These are phyloP conservation scores for Chytriomyces sp. DNA, from an alignment of 192 early-diverging fungal genomes.

Conservation along the genomic window DNA sequence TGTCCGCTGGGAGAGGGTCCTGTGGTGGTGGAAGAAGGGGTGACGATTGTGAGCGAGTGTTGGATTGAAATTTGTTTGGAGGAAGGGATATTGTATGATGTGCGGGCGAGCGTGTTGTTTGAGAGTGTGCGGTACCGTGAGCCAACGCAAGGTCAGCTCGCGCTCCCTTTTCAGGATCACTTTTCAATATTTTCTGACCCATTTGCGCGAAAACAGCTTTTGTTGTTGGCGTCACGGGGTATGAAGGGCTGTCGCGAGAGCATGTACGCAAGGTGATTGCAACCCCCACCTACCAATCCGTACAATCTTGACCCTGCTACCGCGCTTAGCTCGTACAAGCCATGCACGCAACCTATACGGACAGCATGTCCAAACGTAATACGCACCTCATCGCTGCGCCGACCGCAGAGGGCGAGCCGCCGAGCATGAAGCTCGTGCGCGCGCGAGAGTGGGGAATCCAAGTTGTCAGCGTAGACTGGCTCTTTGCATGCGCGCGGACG, in stretches of 20 bases:
- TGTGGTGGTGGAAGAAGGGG: background rate
- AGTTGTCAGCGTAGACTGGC: conserved; percentile 41
- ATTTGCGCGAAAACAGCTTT: background rate
- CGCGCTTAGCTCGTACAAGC: conserved; percentile 31
- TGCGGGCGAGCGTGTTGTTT: conserved; percentile 42
- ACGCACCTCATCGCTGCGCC: conserved; percentile 38
- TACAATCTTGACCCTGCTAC: background rate
- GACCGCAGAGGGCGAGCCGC: background rate
- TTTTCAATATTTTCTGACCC: conserved; percentile 25
- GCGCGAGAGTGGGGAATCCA: conserved; percentile 48
- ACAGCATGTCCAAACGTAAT: conserved; percentile 50
- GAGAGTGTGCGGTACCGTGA: background rate
- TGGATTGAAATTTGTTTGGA: conserved; percentile 65
- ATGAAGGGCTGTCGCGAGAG: conserved; percentile 57
- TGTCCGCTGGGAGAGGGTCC: conserved; percentile 4
- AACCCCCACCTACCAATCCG: background rate
- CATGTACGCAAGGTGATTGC: conserved; percentile 43
- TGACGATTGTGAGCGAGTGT: conserved; percentile 57
- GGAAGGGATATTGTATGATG: conserved; percentile 38
- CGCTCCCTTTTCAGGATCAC: background rate
- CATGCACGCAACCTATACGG: conserved; percentile 53
- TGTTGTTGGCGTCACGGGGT: conserved; percentile 59
- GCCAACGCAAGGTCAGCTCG: conserved; percentile 3
- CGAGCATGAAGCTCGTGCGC: conserved; percentile 28
- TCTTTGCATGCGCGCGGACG: conserved; percentile 32